Percentiles rank a stretch among this genome's conserved stretches.
Evolutionary conservation across 2,329 filamentous ascomycete genomes (phyloP).

Genomic region (Pseudocercospora fuligena): DNA sequence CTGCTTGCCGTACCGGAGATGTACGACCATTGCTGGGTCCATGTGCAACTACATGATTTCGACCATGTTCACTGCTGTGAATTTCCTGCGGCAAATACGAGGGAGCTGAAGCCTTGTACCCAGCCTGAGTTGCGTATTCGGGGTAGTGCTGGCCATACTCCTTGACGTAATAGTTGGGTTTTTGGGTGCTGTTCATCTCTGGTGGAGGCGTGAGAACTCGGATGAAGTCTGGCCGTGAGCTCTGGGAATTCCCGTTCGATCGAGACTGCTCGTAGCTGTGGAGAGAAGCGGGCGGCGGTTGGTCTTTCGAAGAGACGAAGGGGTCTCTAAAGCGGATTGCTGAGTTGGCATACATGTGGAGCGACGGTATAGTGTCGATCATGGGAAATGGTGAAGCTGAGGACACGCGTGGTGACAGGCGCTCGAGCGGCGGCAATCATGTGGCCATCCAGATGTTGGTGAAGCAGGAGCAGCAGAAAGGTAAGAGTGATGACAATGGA

Average conservation of each 20-base stretch:
- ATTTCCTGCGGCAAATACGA: conserved; percentile 28
- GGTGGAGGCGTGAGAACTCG: conserved; percentile 42
- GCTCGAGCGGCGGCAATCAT: conserved; percentile 24
- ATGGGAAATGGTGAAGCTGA: conserved; percentile 29
- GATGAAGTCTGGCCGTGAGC: conserved; percentile 26
- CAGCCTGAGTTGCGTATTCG: conserved; percentile 29
- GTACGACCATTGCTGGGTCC: conserved; percentile 26
- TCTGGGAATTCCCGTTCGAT: conserved; percentile 28
- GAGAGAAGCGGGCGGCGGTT: conserved; percentile 21
- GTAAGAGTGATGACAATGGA: conserved; percentile 9
- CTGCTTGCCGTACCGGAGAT: conserved; percentile 30
- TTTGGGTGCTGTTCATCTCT: conserved; percentile 41
- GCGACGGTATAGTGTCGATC: conserved; percentile 31
- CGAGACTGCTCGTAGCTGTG: conserved; percentile 24
- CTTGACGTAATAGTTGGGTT: conserved; percentile 33
- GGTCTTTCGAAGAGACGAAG: conserved; percentile 38
- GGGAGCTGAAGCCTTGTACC: conserved; percentile 30
- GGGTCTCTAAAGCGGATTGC: conserved; percentile 43
- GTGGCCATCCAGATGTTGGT: conserved; percentile 20
- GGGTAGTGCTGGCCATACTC: conserved; percentile 34
- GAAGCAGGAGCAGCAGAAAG: conserved; percentile 19
- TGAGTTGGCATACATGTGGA: conserved; percentile 42
- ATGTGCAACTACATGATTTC: conserved; percentile 14
- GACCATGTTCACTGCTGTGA: conserved; percentile 15
- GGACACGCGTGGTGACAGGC: conserved; percentile 14